Base-by-base conservation (phyloP, 176 grass and related monocot species). In the Guadua angustifolia region DNA sequence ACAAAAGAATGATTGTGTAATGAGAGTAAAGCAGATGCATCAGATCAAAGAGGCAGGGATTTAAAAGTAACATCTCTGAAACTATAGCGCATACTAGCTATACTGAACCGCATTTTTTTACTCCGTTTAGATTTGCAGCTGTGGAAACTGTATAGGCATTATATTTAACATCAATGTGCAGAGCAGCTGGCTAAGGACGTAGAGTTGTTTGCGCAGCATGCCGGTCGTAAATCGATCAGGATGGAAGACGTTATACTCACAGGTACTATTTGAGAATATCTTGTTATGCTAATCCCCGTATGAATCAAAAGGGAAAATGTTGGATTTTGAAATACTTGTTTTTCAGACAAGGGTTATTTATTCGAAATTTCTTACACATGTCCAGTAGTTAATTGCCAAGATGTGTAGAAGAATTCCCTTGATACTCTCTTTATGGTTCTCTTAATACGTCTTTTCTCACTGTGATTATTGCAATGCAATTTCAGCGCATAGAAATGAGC, bases 151-250 rank as follows among this genome's bases (percentile, higher is more conserved):
- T 33, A 64, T 52, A 7, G 33, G 26, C 45, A 24, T 51, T 83
- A 9, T 66, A 83, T 52, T 86, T 78, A 45, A 47, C 66, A 51
- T 84, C 61, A 57, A 57, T 88, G 38, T 81, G 43, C 88, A 94
- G 96, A 98, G 83, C 96, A 95, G 73, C 71, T 98, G 33, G 89
- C 91, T 33, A 96, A 87, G 84, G 97, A 99, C 72, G 81, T 95
- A 10, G 91, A 94, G 81, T 36, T 99, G 70, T 99, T 99, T 86
- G 85, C 97, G 29, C 91, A 96, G 36, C 97, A 96, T 84, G 89
- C 88, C 25, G 84, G 91, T 44, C 97, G 93, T 46, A 99, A 99
- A 82, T 94, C 97, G 39, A 74, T 96, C 64, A 96, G 83, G 76
- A 86, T 92, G 87, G 91, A 96, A 66, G 97, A 99, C 84, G 91